Evolutionary conservation across 371 early-diverging fungal species (phyloP).

Genomic region (Actinomucor elegans): DNA sequence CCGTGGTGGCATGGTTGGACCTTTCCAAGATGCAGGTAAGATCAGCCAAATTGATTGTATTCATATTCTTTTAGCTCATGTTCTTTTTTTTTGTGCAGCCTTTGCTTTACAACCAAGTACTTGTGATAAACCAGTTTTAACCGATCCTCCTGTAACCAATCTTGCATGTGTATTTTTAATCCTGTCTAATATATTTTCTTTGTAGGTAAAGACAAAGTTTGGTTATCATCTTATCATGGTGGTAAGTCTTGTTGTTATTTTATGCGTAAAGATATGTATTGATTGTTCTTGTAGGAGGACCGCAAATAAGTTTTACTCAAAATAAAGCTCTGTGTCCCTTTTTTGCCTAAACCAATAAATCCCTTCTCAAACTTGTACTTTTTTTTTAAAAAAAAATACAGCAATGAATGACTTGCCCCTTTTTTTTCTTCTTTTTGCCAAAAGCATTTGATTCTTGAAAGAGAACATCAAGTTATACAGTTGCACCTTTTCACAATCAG

Average conservation of each 20-base stretch:
- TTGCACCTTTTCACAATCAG: too few species aligned
- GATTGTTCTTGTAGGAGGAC: conserved; percentile 11
- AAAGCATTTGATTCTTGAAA: too few species aligned
- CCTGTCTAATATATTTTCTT: too few species aligned
- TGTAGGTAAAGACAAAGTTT: conserved; percentile 49
- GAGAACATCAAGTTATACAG: too few species aligned
- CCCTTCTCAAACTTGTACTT: too few species aligned
- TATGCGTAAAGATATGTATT: too few species aligned
- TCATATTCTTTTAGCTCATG: neutral
- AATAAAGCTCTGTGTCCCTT: too few species aligned
- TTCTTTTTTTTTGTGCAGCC: conserved; percentile 46
- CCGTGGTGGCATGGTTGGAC: conserved; percentile 88
- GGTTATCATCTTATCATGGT: conserved; percentile 93
- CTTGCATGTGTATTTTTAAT: neutral
- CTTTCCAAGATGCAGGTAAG: conserved; percentile 82
- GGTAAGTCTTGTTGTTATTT: conserved; percentile 28
- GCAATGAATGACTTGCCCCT: too few species aligned
- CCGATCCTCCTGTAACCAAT: conserved; percentile 65
- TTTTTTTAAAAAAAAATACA: too few species aligned
- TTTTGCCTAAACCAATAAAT: too few species aligned
- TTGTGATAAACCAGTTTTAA: conserved; percentile 69
- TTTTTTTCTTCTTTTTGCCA: too few species aligned
- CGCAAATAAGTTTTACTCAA: conserved; percentile 14
- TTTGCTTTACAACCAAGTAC: conserved; percentile 80
- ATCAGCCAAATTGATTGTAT: neutral